phyloP scores from a whole-genome alignment of 352 stramenopile species.

The Elongisporangium undulatum region DNA sequence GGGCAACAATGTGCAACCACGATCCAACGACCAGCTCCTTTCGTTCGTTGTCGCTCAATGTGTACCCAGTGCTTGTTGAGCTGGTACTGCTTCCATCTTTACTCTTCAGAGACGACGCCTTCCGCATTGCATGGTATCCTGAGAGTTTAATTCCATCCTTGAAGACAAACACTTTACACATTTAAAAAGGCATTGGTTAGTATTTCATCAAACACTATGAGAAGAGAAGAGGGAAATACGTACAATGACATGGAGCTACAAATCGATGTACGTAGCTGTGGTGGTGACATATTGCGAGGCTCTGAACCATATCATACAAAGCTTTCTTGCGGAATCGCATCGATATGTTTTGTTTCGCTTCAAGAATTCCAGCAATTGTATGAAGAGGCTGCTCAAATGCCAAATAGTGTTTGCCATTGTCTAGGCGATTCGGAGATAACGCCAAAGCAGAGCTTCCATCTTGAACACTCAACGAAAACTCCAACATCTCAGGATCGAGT shows the following conservation, averaged over 20 bases:
- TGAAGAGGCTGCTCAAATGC: slow-evolving; percentile 79
- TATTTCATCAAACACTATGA: background rate
- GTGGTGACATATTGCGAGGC: slow-evolving; percentile 59
- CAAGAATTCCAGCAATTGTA: slow-evolving; percentile 69
- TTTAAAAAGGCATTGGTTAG: slow-evolving; percentile 1
- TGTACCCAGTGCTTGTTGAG: slow-evolving; percentile 27
- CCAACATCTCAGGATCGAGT: slow-evolving; percentile 25
- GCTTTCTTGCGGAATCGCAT: slow-evolving; percentile 51
- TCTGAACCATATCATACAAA: slow-evolving; percentile 69
- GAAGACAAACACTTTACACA: slow-evolving; percentile 56
- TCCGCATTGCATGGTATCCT: slow-evolving; percentile 68
- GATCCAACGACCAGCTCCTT: slow-evolving; percentile 69
- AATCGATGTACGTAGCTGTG: slow-evolving; percentile 75
- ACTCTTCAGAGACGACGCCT: slow-evolving; percentile 24
- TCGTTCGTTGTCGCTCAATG: slow-evolving; percentile 72
- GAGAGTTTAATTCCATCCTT: slow-evolving; percentile 57
- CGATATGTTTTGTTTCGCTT: slow-evolving; percentile 44
- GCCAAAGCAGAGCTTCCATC: background rate
- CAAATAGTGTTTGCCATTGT: slow-evolving; percentile 56
- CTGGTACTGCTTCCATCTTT: slow-evolving; percentile 19
- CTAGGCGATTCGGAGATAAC: slow-evolving; percentile 15
- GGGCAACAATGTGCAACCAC: slow-evolving; percentile 58
- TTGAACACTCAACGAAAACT: slow-evolving; percentile 8
- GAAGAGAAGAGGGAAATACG: slow-evolving; percentile 1
- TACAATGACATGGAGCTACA: slow-evolving; percentile 56